phyloP scores from a whole-genome alignment of 2,329 filamentous ascomycete genomes.

The Penicillium nordicum region DNA sequence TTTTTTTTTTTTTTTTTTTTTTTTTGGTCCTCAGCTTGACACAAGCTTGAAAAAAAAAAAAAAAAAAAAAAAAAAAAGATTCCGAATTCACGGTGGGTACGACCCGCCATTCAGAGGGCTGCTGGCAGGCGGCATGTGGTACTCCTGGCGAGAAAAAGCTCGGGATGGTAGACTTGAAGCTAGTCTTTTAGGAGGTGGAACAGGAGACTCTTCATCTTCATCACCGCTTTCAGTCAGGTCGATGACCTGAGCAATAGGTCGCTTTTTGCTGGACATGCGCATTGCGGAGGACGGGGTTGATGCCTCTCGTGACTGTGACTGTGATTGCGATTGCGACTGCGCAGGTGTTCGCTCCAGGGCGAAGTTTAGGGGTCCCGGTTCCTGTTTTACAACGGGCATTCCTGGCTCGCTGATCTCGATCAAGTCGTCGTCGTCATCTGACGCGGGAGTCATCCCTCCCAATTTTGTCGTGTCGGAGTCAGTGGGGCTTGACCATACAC shows the following conservation, averaged over 20 bases:
- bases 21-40: not conserved
- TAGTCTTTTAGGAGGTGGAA: constrained; percentile 34
- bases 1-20: not conserved
- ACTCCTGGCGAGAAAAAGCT: constrained; percentile 20
- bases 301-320: constrained; percentile 38
- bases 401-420: constrained; percentile 48
- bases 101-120: constrained; percentile 21
- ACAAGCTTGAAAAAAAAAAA: constrained; percentile 5
- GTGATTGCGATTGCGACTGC: constrained; percentile 37
- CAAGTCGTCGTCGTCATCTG: constrained; percentile 50
- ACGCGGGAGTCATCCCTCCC: constrained; percentile 36
- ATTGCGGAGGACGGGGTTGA: constrained; percentile 39
- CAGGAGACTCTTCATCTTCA: constrained; percentile 47
- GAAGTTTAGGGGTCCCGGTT: constrained; percentile 25
- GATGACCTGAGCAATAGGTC: constrained; percentile 49
- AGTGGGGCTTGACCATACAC: constrained; percentile 63
- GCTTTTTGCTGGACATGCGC: constrained; percentile 43
- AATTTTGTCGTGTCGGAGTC: constrained; percentile 41
- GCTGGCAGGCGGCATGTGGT: constrained; percentile 20
- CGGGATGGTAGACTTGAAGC: constrained; percentile 24
- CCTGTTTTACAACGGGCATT: constrained; percentile 37
- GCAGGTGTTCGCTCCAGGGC: constrained; percentile 33
- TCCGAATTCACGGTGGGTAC: constrained; percentile 18
- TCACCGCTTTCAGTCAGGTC: constrained; percentile 55
- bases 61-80: constrained; percentile 7